phyloP scores from a whole-genome alignment of 2,329 filamentous ascomycete genomes.

The Cytospora mali region DNA sequence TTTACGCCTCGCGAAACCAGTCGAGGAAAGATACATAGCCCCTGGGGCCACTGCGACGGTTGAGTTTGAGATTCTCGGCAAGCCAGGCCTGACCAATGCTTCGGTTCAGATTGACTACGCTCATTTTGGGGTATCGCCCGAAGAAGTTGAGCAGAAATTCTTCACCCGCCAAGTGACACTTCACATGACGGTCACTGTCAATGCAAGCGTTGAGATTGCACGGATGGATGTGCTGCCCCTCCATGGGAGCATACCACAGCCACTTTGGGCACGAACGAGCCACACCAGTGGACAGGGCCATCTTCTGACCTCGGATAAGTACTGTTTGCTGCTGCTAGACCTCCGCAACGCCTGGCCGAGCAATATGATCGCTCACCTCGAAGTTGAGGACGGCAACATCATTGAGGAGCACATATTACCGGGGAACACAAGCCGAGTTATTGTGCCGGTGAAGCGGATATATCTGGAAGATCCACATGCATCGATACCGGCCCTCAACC shows the following conservation, averaged over 20 bases:
- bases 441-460: constrained; percentile 75
- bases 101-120: constrained; percentile 86
- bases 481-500: constrained; percentile 78
- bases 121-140: constrained; percentile 70
- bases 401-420: constrained; percentile 63
- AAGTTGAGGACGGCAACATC: constrained; percentile 51
- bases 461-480: constrained; percentile 77
- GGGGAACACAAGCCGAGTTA: constrained; percentile 71
- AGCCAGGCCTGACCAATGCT: constrained; percentile 79
- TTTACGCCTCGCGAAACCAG: constrained; percentile 56
- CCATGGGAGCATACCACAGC: constrained; percentile 63
- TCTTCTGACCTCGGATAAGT: constrained; percentile 57
- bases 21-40: constrained; percentile 61
- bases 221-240: constrained; percentile 80
- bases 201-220: constrained; percentile 82
- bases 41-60: constrained; percentile 72
- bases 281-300: constrained; percentile 36
- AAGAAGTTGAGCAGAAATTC: constrained; percentile 71
- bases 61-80: constrained; percentile 82
- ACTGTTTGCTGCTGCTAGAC: constrained; percentile 81
- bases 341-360: constrained; percentile 89
- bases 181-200: constrained; percentile 85
- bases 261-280: constrained; percentile 57
- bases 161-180: constrained; percentile 82
- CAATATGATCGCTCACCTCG: constrained; percentile 68